These are phyloP conservation scores for Podospora comata DNA, from an alignment of 495 filamentous ascomycete species.

Conservation along the genomic window DNA sequence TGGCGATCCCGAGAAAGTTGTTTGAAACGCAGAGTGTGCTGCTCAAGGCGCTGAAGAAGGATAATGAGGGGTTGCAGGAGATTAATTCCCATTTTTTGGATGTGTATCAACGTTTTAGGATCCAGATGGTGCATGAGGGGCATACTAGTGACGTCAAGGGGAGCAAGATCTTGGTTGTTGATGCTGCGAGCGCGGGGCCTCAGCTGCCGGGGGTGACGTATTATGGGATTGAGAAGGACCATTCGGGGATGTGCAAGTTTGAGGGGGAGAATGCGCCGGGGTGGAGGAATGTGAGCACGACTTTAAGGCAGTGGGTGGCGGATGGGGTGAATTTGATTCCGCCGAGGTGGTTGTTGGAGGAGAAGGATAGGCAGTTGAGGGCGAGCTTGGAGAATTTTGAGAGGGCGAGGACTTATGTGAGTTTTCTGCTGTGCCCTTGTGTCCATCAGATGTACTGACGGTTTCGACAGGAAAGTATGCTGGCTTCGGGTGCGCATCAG, in stretches of 20 bases:
- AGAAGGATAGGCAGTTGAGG: constrained; percentile 47
- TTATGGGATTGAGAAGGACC: constrained; percentile 77
- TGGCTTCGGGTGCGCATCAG: constrained; percentile 12
- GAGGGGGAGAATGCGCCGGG: constrained; percentile 68
- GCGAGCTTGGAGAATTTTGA: constrained; percentile 44
- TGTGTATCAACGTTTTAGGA: constrained; percentile 66
- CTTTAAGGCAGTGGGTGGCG: constrained; percentile 64
- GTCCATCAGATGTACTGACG: background rate
- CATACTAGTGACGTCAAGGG: constrained; percentile 63
- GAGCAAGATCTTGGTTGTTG: constrained; percentile 61
- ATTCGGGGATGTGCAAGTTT: constrained; percentile 88
- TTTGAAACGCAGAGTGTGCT: constrained; percentile 69
- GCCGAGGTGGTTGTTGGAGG: constrained; percentile 63
- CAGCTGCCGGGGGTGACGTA: constrained; percentile 70
- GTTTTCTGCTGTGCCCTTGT: constrained; percentile 10
- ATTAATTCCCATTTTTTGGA: constrained; percentile 77
- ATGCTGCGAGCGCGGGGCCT: constrained; percentile 70
- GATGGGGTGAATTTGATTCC: constrained; percentile 57
- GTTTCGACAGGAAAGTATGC: constrained; percentile 13
- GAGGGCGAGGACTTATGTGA: constrained; percentile 42
- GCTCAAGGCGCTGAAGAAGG: constrained; percentile 66
- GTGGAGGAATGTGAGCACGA: constrained; percentile 68
- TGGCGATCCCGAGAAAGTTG: constrained; percentile 65
- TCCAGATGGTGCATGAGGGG: constrained; percentile 66
- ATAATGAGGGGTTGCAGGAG: constrained; percentile 76